Evolutionary conservation across 2,329 filamentous ascomycete genomes (phyloP).

Genomic region (Shiraia bambusicola): DNA sequence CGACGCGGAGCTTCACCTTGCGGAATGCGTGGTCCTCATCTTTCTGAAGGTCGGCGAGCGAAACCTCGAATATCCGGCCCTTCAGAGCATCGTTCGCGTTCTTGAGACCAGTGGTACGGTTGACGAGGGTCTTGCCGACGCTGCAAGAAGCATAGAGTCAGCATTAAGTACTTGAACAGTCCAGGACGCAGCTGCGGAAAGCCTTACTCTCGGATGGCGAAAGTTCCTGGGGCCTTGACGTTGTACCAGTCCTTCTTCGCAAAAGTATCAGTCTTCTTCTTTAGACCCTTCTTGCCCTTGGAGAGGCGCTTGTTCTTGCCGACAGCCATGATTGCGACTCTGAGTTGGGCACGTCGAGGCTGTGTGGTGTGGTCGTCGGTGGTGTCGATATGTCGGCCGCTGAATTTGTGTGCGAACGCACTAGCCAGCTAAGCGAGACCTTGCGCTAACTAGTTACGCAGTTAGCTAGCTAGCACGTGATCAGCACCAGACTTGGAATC

Average conservation of each 20-base stretch:
- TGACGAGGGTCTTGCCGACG: constrained; percentile 99
- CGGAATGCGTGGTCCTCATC: constrained; percentile 99
- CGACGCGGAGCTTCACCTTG: constrained; percentile 98
- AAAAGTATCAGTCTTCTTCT: constrained; percentile 99
- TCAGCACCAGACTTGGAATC: too few relatives aligned
- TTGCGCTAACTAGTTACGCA: neutral
- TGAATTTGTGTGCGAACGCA: constrained; percentile 14
- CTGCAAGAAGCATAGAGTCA: constrained; percentile 54
- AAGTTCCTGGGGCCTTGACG: constrained; percentile 96
- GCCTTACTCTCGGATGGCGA: constrained; percentile 92
- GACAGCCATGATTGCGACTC: constrained; percentile 76
- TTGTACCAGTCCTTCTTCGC: constrained; percentile 99
- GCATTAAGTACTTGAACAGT: constrained; percentile 22
- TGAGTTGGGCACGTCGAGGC: constrained; percentile 33
- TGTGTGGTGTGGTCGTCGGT: constrained; percentile 38
- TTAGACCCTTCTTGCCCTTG: constrained; percentile 99
- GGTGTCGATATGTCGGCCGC: constrained; percentile 5
- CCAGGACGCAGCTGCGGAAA: constrained; percentile 22
- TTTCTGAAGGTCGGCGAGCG: constrained; percentile 97
- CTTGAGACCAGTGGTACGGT: constrained; percentile 99
- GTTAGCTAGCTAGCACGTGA: neutral
- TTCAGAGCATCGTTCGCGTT: constrained; percentile 99
- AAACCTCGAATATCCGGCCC: constrained; percentile 98
- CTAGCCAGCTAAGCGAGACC: constrained; percentile 1
- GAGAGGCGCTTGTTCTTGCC: constrained; percentile 99